Conservation (phyloP, 1,139 yeast genomes). For the Debaryomyces subglobosus region DNA sequence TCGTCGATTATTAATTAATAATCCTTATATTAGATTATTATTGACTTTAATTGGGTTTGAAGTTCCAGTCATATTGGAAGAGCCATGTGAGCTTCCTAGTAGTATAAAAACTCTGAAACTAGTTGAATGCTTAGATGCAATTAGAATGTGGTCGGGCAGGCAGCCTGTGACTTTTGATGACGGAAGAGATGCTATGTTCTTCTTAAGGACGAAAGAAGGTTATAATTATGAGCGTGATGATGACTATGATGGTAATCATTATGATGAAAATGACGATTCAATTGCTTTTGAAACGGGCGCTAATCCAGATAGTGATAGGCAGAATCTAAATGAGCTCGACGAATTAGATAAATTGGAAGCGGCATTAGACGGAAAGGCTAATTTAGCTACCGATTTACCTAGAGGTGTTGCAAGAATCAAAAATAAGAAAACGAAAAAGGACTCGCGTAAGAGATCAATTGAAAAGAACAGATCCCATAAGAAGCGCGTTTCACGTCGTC, state of each 20-base stretch:
- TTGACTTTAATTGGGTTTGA: constrained; percentile 38
- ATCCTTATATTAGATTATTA: constrained; percentile 39
- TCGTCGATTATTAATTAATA: constrained; percentile 36
- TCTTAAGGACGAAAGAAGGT: constrained; percentile 30
- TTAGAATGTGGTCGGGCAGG: constrained; percentile 34
- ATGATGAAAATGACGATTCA: constrained; percentile 25
- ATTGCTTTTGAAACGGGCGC: constrained; percentile 43
- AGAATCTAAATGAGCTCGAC: constrained; percentile 32
- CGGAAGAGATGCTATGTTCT: constrained; percentile 42
- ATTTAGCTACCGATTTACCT: constrained; percentile 1
- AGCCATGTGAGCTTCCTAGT: constrained; percentile 33
- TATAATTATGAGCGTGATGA: constrained; percentile 24
- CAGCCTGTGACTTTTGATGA: constrained; percentile 46
- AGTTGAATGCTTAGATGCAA: constrained; percentile 24
- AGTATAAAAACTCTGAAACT: constrained; percentile 23
- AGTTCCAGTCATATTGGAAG: constrained; percentile 39
- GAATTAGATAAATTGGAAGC: constrained; percentile 37
- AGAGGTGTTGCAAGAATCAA: constrained; percentile 29
- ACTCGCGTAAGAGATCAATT: constrained; percentile 3
- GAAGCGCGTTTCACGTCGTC: constrained; percentile 15
- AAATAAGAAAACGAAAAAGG: constrained; percentile 10
- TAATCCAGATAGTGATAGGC: constrained; percentile 18
- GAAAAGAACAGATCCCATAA: not conserved
- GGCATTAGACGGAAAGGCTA: constrained; percentile 15
- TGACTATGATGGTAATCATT: constrained; percentile 22